A percentile compares a stretch with the other conserved stretches of the same genome.
Conservation (phyloP, 75 land plant species). For the Cunninghamia lanceolata region DNA sequence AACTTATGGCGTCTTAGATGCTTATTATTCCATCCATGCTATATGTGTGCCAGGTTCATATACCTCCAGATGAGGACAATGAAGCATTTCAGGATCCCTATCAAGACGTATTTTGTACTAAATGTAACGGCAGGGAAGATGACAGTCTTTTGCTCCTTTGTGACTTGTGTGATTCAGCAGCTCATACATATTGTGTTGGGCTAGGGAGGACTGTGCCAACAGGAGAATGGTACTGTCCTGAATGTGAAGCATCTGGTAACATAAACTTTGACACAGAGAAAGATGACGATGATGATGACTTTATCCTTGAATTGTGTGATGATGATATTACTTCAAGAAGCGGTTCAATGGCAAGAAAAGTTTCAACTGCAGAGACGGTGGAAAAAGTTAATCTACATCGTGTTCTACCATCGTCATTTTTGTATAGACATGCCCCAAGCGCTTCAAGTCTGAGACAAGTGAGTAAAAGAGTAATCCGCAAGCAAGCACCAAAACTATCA, state of each 20-base stretch:
- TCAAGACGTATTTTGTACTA: conserved; percentile 44
- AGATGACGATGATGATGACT: conserved; percentile 9
- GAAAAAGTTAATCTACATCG: not conserved
- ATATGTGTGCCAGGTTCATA: conserved; percentile 31
- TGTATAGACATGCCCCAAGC: not conserved
- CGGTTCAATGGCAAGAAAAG: not conserved
- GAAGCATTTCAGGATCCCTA: conserved; percentile 48
- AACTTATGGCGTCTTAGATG: not conserved
- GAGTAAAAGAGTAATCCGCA: not conserved
- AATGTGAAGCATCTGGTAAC: conserved; percentile 37
- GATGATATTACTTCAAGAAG: not conserved
- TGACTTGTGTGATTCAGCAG: conserved; percentile 87
- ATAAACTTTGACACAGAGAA: conserved; percentile 13
- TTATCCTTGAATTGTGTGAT: not conserved
- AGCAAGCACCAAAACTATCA: conserved; percentile 13
- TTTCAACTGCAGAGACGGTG: conserved; percentile 1
- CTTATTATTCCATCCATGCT: not conserved
- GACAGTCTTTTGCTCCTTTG: conserved; percentile 82
- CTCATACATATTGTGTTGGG: conserved; percentile 93
- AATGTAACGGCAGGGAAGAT: conserved; percentile 56
- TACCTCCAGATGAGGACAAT: conserved; percentile 40
- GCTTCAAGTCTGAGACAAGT: not conserved
- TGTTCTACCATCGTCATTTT: not conserved
- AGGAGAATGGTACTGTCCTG: conserved; percentile 90
- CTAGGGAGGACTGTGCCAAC: conserved; percentile 74